Base-by-base conservation (phyloP, 495 filamentous ascomycete species). In the Aspergillus homomorphus region DNA sequence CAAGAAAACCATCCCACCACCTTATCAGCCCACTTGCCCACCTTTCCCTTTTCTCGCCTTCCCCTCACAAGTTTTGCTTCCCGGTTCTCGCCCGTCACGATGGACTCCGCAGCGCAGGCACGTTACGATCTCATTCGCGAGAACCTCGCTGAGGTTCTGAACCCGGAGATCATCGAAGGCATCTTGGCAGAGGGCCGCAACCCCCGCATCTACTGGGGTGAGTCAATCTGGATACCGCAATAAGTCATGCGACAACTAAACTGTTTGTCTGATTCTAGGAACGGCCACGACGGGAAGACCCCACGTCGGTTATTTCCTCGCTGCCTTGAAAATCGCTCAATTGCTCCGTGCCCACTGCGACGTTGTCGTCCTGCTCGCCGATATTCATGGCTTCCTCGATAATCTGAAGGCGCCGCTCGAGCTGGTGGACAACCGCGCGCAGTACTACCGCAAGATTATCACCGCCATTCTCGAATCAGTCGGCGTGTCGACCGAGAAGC, bases 121-220 rank as follows among this genome's bases (percentile, higher is more conserved):
- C 43, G 59, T 64, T 76, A 91, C 53, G 80, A 80, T 48, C 82
- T 96, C 60, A 97, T 98, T 69, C 81, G 78, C 18, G 83, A 85
- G 60, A 93, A 93, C 68, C 78, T 97, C 50, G 83, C 84, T 53
- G 94, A 98, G 78, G 74, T 93, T 33, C 82, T 98, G 49, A 91
- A 92, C 62, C 84, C 84, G 21, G 91, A 96, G 65, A 86, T 97
- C 51, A 88, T 98, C 57, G 87, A 94, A 68, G 77, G 83, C 57
- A 73, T 97, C 51, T 69, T 85, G 30, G 83, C 84, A 12, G 80
- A 94, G 69, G 82, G 87, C n/a, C 77, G 86, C 12, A 82, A 85
- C 23, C 81, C 88, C 16, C 81, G 80, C 45, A 82, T 96, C 66
- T 97, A 97, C 83, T 96, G 90, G 90, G 92, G 89, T 85, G 49